phyloP scores from a whole-genome alignment of 192 early-diverging fungal species.

The Backusella luteola region DNA sequence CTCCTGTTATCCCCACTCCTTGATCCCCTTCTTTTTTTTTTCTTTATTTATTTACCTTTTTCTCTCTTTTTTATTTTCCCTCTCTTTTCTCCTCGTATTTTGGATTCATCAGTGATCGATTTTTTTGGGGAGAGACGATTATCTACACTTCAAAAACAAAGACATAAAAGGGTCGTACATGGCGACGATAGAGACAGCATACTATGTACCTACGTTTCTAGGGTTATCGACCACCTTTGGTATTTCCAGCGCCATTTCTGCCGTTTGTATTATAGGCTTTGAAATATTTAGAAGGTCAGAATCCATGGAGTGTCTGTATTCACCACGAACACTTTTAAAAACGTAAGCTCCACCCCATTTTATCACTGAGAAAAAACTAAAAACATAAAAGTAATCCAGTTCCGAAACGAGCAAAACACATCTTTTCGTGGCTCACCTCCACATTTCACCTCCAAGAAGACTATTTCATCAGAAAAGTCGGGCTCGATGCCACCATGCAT shows the following conservation, averaged over 20 bases:
- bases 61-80: neutral
- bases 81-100: neutral
- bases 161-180: conserved; percentile 3
- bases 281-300: conserved; percentile 48
- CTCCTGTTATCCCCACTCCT: neutral
- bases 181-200: conserved; percentile 45
- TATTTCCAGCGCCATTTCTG: conserved; percentile 43
- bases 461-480: conserved; percentile 53
- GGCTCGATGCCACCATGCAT: conserved; percentile 62
- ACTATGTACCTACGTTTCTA: conserved; percentile 45
- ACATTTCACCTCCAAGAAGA: conserved; percentile 45
- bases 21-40: neutral
- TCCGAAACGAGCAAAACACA: conserved; percentile 42
- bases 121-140: neutral
- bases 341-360: neutral
- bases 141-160: neutral
- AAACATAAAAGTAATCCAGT: conserved; percentile 40
- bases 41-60: neutral
- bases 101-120: neutral
- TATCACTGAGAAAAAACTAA: too few species aligned
- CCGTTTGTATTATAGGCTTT: conserved; percentile 47
- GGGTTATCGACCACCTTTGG: conserved; percentile 53
- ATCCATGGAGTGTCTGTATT: conserved; percentile 50
- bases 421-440: conserved; percentile 49
- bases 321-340: conserved; percentile 40